A percentile compares a stretch with the other conserved stretches of the same genome.
phyloP scores from a whole-genome alignment of 1,284 basidiomycete genomes.

The Cryptococcus hybrid region DNA sequence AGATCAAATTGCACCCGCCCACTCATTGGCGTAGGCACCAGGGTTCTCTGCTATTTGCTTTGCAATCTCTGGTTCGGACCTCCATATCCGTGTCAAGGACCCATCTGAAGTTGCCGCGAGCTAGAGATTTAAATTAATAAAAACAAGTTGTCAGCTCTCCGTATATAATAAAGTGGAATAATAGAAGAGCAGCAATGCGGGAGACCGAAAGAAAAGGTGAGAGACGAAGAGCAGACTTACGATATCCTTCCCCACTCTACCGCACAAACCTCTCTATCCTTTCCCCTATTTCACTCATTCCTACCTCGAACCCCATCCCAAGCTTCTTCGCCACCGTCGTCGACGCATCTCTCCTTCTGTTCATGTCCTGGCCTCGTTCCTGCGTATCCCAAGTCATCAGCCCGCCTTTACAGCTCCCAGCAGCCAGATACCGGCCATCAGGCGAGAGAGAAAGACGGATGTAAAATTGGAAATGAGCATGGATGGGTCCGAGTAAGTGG shows the following conservation, averaged over 20 bases:
- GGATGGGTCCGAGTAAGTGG: conserved; percentile 38
- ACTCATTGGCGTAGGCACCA: too few species aligned
- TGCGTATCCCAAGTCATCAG: conserved; percentile 44
- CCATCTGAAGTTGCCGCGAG: not conserved
- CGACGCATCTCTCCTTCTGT: not conserved
- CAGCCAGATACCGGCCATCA: conserved; percentile 41
- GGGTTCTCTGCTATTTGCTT: not conserved
- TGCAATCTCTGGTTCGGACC: not conserved
- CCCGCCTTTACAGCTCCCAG: conserved; percentile 38
- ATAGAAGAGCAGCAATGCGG: too few species aligned
- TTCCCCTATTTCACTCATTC: conserved; percentile 11
- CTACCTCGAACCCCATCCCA: conserved; percentile 19
- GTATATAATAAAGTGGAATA: too few species aligned
- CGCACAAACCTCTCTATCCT: conserved; percentile 38
- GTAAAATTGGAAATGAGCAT: conserved; percentile 40
- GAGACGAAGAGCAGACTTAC: not conserved
- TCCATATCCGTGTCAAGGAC: not conserved
- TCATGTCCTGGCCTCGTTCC: not conserved
- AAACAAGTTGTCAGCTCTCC: too few species aligned
- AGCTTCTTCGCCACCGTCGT: conserved; percentile 7
- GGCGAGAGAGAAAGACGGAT: conserved; percentile 41
- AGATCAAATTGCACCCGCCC: too few species aligned
- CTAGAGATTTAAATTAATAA: not conserved
- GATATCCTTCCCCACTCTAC: conserved; percentile 47
- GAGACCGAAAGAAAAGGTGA: too few species aligned